Base-by-base conservation (phyloP, 2,329 filamentous ascomycete species). In the Paecilomyces dactylethromorphus region DNA sequence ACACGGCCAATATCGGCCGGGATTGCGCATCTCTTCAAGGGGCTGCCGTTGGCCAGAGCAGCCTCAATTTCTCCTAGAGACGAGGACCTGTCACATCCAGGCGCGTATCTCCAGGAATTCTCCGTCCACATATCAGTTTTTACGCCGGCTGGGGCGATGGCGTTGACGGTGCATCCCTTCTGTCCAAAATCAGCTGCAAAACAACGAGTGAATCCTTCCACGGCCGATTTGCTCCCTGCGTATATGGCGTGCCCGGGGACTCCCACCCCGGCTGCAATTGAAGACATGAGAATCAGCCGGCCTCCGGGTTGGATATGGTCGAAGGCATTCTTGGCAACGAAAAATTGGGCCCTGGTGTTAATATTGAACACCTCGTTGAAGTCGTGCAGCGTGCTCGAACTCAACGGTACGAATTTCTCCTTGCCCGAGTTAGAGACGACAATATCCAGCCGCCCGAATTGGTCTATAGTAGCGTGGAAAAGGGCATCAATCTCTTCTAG, bases 91-190 rank as follows among this genome's bases (percentile, higher is more conserved):
- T 39, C 33, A 12, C 33, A 81, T 60, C 82, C 82, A 12, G 84
- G 84, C 21, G 83, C 83, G 71, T 87, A 87, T 69, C 85, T 82
- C 84, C 84, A 87, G 24, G 85, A 81, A 72, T 88, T 88, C 73
- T 84, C 81, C 61, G 86, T 81, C 77, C 88, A 91, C 88, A 91
- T 91, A 73, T 91, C 89, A 51, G 82, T 86, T 77, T 86, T 87
- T 73, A 87, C 86, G 13, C 85, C 86, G 58, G 86, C 86, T 0
- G 86, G 86, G 0, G 86, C 86, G 32, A 88, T 80, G 52, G 83
- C 84, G 68, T 88, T 88, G 71, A 88, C 85, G 0, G 68, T 71
- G 63, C 88, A 86, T 58, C 84, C 83, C 67, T 85, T 82, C 76
- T 87, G 82, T 57, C 87, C 84, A 64, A 83, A 85, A 77, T 89